Evolutionary conservation across 2,329 filamentous ascomycete species (phyloP), one percentile per base, ranked within the genome.

Genomic region (Fonsecaea monophora): DNA sequence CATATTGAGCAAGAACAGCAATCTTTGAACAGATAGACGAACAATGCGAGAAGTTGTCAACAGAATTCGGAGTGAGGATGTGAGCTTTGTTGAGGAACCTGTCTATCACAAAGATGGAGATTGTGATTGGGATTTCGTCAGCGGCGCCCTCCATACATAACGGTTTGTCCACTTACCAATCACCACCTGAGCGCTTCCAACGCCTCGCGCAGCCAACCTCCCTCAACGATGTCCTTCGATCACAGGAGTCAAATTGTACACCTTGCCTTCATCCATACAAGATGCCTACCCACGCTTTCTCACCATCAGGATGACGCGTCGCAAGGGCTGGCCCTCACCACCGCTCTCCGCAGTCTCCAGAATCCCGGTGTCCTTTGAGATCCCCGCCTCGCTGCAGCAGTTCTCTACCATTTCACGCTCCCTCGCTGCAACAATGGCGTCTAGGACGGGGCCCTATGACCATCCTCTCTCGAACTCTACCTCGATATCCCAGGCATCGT

Each of bases 341-440:
- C 50, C 64, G 50, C 53, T 53, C 12, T 57, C 68, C 9, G 60
- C 65, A 57, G 25, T 37, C 40, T 60, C 69, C 25, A 62, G 62
- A 56, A 67, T 60, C 56, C 69, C 67, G 56, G 65, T 66, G 32
- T 65, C 62, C 42, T 71, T 69, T 50, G 69, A 71, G 50, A 68
- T 71, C 65, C 69, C 69, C 50, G 65, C 67, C 56, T 71, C 69
- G n/a, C 63, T 71, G 13, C 67, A 62, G 34, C 69, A 69, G 3
- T 62, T 71, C 56, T 69, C 67, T n/a, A 59, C 62, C 59, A 59
- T 71, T 21, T 71, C 69, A 40, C 67, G 58, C 12, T 66, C 69
- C 1, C 67, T 71, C 9, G 69, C 66, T 4, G 64, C 62, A 4
- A 64, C 66, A 10, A 48, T 60, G 38, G 32, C 48, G 21, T 53